phyloP scores from a whole-genome alignment of 148 eudicot genomes.

The Camellia japonica region DNA sequence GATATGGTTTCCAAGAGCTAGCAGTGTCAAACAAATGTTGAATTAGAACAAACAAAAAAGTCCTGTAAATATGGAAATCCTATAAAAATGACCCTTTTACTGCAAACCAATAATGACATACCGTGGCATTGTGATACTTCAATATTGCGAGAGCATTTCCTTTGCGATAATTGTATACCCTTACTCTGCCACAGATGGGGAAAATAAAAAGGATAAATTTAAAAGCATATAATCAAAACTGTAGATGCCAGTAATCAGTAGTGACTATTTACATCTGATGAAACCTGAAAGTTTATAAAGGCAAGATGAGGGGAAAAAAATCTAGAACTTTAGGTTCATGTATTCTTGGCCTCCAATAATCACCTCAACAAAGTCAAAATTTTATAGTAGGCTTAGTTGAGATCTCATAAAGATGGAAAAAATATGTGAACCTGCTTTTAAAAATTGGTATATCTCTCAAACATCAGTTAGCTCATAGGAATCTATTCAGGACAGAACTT shows the following conservation, averaged over 20 bases:
- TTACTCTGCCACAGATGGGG: slow-evolving; percentile 44
- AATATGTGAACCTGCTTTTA: background rate
- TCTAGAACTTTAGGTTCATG: background rate
- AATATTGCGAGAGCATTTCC: slow-evolving; percentile 83
- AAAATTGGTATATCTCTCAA: background rate
- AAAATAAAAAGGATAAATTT: background rate
- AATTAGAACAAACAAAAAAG: background rate
- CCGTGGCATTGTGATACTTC: slow-evolving; percentile 77
- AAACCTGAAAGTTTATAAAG: background rate
- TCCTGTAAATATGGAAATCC: background rate
- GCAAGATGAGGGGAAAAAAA: background rate
- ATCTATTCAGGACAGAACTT: background rate
- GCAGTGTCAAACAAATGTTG: background rate
- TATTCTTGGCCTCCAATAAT: background rate
- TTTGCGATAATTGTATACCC: slow-evolving; percentile 78
- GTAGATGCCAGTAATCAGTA: background rate
- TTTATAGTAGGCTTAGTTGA: background rate
- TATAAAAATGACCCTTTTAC: background rate
- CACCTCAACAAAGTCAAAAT: background rate
- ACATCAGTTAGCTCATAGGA: background rate
- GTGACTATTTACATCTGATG: background rate
- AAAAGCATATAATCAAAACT: background rate
- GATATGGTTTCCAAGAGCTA: background rate
- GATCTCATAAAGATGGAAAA: background rate
- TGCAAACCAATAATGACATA: slow-evolving; percentile 15